Evolutionary conservation across 257 asterid genomes (phyloP), one percentile per base, ranked within the genome.

Genomic region (Forsythia viridissima): DNA sequence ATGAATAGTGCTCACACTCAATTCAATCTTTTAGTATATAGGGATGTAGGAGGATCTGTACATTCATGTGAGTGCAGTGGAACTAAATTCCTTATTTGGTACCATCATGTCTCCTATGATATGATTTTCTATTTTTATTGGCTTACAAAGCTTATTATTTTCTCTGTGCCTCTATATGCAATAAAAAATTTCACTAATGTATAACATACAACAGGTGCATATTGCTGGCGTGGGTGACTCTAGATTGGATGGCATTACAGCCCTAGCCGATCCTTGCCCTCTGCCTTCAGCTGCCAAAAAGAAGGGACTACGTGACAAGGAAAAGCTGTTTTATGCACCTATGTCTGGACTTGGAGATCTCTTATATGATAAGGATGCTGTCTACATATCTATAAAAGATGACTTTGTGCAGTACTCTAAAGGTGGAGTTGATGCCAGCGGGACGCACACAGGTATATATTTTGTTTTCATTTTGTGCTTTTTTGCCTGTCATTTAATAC

Each of bases 291-390:
- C 89, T 82, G 99, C 97, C 84, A 96, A 93, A 86, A 96, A 93
- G 91, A 96, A 96, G 86, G 97, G 99, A 72, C 74, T 96, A 65
- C 95, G 99, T 77, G 98, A 96, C 91, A 96, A 93, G 82, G 99
- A 96, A 80, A 96, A 92, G 85, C 86, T 96, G 51, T 93, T 96
- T 84, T 96, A 96, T 91, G 99, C 98, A 30, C 99, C 99, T 42
- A 90, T 96, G 98, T 96, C 98, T 71, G 99, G 99, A 75, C 81
- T 96, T 72, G 99, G 99, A 65, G 99, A 96, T 83, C 96, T 96
- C 70, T 91, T 96, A 55, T 96, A 96, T 74, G 99, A 96, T 83
- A 96, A 96, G 85, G 99, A 96, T 84, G 99, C 98, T 81, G 98
- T 93, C 80, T 96, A 96, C 84, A 92, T 93, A 80, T 90, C 94